Evolutionary conservation across 2,329 filamentous ascomycete species (phyloP), one percentile per base, ranked within the genome.

Genomic region (Fusarium sp.): DNA sequence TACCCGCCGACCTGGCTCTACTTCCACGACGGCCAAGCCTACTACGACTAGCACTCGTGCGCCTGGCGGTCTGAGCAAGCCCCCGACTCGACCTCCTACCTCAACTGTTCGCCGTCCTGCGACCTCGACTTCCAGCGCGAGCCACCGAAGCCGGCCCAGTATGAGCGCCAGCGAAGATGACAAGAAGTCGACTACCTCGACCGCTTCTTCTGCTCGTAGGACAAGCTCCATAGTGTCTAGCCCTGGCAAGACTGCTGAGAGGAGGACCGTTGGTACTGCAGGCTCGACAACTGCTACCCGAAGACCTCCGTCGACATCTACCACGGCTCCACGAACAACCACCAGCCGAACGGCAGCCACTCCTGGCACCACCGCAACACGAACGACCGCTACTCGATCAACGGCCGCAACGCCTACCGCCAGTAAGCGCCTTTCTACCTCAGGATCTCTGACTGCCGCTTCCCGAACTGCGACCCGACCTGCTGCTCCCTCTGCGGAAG

Each of bases 381-480:
- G 73, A 54, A 69, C 76, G 4, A 55, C 75, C 23, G 73, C 77
- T 20, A 77, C 82, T 38, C 79, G 79, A 61, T 75, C 83, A 48
- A 77, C 84, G 31, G 73, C 81, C 12, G 72, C 79, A n/a, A 76
- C 82, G 12, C 76, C 80, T n/a, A 74, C 79, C 9, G 80, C 83
- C 4, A 80, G 84, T 75, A 91, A 89, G 80, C 83, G 88, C 29
- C 78, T 90, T 20, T 89, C 88, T 12, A 82, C 82, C 2, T 80
- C 83, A 23, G 80, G 84, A 28, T 76, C 78, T 3, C 74, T 83
- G 6, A 71, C 82, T 16, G 54, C 79, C 13, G 73, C 80, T 20
- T 57, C 79, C 26, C 77, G 81, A 33, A 75, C 82, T 6, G 66
- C 80, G 5, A 57, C 81, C 53, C 84, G 86, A 67, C 76, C 80